These are phyloP conservation scores for Microthyrium microscopicum DNA, from an alignment of 2,329 filamentous ascomycete species.

Conservation along the genomic window DNA sequence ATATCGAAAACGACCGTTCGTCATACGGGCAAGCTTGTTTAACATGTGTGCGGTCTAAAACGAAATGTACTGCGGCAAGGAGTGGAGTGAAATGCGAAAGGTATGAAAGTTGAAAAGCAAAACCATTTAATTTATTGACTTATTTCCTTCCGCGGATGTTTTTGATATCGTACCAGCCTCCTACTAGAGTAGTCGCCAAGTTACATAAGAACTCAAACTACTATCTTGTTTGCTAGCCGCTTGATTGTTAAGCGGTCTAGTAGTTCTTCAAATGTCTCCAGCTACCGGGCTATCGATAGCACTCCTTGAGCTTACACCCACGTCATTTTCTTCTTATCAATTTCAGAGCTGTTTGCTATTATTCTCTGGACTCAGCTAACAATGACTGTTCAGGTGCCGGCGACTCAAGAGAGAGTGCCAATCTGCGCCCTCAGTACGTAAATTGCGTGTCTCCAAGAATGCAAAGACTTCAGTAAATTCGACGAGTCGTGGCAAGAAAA, in stretches of 20 bases:
- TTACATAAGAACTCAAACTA: slow-evolving; percentile 7
- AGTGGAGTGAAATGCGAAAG: slow-evolving; percentile 12
- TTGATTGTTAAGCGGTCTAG: no score
- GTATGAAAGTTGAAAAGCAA: slow-evolving; percentile 8
- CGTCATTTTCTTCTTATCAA: no score
- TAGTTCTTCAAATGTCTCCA: no score
- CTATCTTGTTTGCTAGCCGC: slow-evolving; percentile 1
- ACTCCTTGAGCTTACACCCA: no score
- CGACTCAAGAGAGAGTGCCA: slow-evolving; percentile 12
- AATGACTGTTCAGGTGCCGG: slow-evolving; percentile 10
- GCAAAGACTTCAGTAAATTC: not conserved
- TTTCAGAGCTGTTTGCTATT: slow-evolving; percentile 7
- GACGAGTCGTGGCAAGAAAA: slow-evolving; percentile 3
- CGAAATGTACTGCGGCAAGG: slow-evolving; percentile 12
- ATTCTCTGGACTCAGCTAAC: not conserved
- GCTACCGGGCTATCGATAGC: no score
- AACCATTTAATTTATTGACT: not conserved
- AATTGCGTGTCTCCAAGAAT: slow-evolving; percentile 9
- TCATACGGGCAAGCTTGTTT: slow-evolving; percentile 15
- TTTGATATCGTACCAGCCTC: no score
- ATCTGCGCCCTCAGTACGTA: slow-evolving; percentile 8
- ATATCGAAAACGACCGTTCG: no score
- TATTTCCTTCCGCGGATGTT: slow-evolving; percentile 8
- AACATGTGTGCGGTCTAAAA: slow-evolving; percentile 15
- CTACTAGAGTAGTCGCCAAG: no score